Percentiles rank a stretch among this genome's conserved stretches.
phyloP scores from a whole-genome alignment of 768 basidiomycete genomes.

The Rhizopogon vulgaris region DNA sequence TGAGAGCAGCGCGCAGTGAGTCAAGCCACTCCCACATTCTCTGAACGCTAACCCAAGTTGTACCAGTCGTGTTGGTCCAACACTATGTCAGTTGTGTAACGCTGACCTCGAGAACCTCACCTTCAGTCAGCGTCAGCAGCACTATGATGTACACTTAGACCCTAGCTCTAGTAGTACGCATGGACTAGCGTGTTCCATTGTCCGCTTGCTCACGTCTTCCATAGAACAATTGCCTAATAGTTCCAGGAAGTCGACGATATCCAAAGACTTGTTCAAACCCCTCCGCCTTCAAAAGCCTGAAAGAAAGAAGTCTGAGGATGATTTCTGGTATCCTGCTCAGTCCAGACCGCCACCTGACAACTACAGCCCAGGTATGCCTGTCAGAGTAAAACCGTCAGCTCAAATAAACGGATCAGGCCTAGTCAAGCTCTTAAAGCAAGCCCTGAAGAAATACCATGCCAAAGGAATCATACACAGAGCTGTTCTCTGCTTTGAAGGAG shows the following conservation, averaged over 20 bases:
- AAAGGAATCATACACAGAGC: conserved; percentile 48
- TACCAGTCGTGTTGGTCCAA: conserved; percentile 10
- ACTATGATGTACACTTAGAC: conserved; percentile 49
- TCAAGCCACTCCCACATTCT: background rate
- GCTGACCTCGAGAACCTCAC: conserved; percentile 34
- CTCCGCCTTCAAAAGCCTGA: background rate
- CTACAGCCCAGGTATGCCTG: conserved; percentile 52
- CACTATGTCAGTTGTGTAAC: conserved; percentile 48
- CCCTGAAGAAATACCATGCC: conserved; percentile 44
- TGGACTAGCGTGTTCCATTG: background rate
- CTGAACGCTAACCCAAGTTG: background rate
- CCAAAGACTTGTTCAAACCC: background rate
- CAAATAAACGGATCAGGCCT: conserved; percentile 38
- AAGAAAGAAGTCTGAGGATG: conserved; percentile 32
- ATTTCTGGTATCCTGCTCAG: conserved; percentile 60
- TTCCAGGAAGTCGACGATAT: conserved; percentile 13
- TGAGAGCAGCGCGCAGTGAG: conserved; percentile 8
- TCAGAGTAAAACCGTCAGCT: background rate
- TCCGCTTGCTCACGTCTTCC: background rate
- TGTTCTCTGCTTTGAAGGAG: conserved; percentile 55
- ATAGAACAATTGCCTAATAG: conserved; percentile 8
- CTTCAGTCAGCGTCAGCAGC: conserved; percentile 36
- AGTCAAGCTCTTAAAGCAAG: conserved; percentile 54
- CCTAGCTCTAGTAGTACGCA: conserved; percentile 9
- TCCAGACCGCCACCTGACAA: conserved; percentile 42